These are phyloP conservation scores for Fusarium beomiforme DNA, from an alignment of 2,329 filamentous ascomycete species.

Conservation along the genomic window DNA sequence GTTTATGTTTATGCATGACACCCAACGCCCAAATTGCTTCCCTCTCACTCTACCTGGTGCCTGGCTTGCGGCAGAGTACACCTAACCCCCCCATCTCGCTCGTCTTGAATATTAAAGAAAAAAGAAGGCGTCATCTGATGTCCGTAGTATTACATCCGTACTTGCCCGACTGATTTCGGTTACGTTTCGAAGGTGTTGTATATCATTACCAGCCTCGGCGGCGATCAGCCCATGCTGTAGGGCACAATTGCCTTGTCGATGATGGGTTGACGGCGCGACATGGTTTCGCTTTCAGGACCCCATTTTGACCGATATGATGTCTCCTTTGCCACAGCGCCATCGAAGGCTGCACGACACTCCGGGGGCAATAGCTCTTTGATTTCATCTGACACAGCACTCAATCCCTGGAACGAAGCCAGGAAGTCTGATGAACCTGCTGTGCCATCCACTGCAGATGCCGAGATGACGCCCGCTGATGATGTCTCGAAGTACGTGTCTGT, in stretches of 20 bases:
- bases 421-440: constrained; percentile 57
- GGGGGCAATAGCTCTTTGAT: constrained; percentile 72
- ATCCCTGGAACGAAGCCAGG: constrained; percentile 65
- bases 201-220: not conserved
- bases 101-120: not conserved
- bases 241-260: constrained; percentile 74
- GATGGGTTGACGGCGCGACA: constrained; percentile 60
- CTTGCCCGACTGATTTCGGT: not conserved
- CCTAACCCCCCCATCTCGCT: constrained; percentile 1
- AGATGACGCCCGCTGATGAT: constrained; percentile 58
- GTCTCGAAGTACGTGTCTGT: constrained; percentile 65
- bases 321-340: constrained; percentile 73
- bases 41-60: constrained; percentile 1
- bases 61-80: not conserved
- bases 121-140: constrained; percentile 2
- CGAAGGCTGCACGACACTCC: constrained; percentile 78
- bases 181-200: not conserved
- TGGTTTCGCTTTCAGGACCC: constrained; percentile 72
- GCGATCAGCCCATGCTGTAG: constrained; percentile 56
- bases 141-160: not conserved
- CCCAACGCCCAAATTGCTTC: constrained; percentile 32
- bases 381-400: constrained; percentile 72
- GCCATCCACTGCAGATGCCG: constrained; percentile 55
- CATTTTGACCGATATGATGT: constrained; percentile 78
- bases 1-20: constrained; percentile 30